Percentiles rank a stretch among this genome's conserved stretches.
These are phyloP conservation scores for Fraxinus americana DNA, from an alignment of 257 asterid genomes.

Conservation along the genomic window DNA sequence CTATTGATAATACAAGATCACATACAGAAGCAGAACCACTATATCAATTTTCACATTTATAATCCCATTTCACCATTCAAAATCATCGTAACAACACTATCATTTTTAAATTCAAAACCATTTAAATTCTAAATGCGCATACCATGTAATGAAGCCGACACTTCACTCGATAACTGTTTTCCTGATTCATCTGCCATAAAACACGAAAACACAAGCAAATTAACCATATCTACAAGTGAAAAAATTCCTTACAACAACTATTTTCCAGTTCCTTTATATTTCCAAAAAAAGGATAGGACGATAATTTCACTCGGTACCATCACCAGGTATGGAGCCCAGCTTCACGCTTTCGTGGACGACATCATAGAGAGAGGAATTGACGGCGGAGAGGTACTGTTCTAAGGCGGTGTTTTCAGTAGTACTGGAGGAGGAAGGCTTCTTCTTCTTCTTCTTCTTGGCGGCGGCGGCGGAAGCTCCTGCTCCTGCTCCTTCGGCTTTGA, in stretches of 20 bases:
- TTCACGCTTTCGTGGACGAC: constrained; percentile 37
- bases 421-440: constrained; percentile 28
- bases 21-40: constrained; percentile 13
- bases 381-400: constrained; percentile 43
- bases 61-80: constrained; percentile 18
- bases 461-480: constrained; percentile 29
- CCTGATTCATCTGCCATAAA: constrained; percentile 45
- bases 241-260: neutral
- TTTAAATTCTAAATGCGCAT: constrained; percentile 20
- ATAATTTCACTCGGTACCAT: constrained; percentile 40
- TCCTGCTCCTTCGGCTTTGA: constrained; percentile 9
- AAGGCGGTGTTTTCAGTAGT: constrained; percentile 37
- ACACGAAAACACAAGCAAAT: constrained; percentile 1
- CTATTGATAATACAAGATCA: neutral
- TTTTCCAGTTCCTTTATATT: neutral
- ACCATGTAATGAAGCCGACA: constrained; percentile 52
- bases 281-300: neutral
- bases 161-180: constrained; percentile 37
- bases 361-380: constrained; percentile 34
- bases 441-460: constrained; percentile 26
- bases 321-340: constrained; percentile 34
- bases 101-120: constrained; percentile 10
- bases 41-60: constrained; percentile 15
- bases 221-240: neutral
- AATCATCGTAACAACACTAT: neutral